Conservation (phyloP, 257 asterid genomes). For the Verbena officinalis region DNA sequence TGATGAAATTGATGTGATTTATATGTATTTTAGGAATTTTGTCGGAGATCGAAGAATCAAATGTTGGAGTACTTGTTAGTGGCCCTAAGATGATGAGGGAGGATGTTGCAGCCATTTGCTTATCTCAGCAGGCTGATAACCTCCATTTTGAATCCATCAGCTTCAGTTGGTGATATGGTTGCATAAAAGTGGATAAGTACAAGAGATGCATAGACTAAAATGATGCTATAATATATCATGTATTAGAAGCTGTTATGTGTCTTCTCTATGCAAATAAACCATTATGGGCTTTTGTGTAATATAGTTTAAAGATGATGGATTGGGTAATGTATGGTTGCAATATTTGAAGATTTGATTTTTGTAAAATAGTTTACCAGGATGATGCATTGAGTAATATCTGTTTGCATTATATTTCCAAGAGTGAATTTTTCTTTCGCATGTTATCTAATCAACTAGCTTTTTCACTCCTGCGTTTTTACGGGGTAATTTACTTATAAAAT, state of each 20-base stretch:
- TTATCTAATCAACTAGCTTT: neutral
- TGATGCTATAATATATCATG: constrained; percentile 4
- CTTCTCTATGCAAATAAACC: constrained; percentile 23
- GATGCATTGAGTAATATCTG: neutral
- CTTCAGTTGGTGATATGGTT: constrained; percentile 82
- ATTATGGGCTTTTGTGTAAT: constrained; percentile 26
- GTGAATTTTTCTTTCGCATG: neutral
- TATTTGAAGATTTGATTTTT: neutral
- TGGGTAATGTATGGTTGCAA: constrained; percentile 10
- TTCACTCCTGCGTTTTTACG: no score
- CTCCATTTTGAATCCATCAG: constrained; percentile 80
- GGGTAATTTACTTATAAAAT: no score
- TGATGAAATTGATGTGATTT: neutral
- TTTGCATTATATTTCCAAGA: neutral
- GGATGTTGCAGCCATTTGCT: constrained; percentile 85
- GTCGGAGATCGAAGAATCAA: constrained; percentile 66
- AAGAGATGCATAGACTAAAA: constrained; percentile 1
- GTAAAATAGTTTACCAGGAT: no score
- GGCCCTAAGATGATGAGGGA: constrained; percentile 86
- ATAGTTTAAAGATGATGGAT: constrained; percentile 23
- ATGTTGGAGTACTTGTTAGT: constrained; percentile 70
- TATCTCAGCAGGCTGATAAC: constrained; percentile 61
- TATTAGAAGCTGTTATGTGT: constrained; percentile 17
- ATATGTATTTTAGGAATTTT: constrained; percentile 48
- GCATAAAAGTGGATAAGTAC: constrained; percentile 4